Base-by-base conservation (phyloP, 75 land plant species). In the Pinus albicaulis region DNA sequence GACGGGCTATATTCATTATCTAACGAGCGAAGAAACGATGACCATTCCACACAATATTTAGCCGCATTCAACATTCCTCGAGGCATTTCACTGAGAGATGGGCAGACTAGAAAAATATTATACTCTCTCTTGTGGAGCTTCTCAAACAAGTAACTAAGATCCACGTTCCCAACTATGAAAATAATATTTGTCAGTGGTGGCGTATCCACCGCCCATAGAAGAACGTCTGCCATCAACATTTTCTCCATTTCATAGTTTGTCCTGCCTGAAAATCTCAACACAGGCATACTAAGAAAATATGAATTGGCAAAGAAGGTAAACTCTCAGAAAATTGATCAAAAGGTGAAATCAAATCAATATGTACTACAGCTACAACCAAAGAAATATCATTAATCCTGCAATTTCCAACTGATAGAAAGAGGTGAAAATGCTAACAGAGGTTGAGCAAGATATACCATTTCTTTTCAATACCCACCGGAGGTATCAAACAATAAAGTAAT, bases 171-270 rank as follows among this genome's bases (percentile, higher is more conserved):
- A 17, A 34, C 48, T 5, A 65, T 17, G 48, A 34, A 65, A 19
- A 65, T 65, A 20, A 65, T 65, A 65, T 65, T 34, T 28, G 34
- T 44, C 19, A 48, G 69, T 36, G 69, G 44, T 5, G 69, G 48
- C 69, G 36, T 38, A 65, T 65, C 48, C 69, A 65, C 36, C 31
- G 69, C 69, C 69, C 69, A 65, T 44, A 65, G 26, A 14, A 65
- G 69, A 34, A 65, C 15, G 15, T 65, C 69, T 14, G 69, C 69
- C 69, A 65, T 65, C 6, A 65, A 4, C 36, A 65, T 65, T 65
- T 65, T 65, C 69, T 65, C 69, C 31, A 34, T 65, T 65, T 65
- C 69, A 65, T 34, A 12, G 7, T 1, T 65, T 15, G 48, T 44
- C 48, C 15, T 34, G 36, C 69, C 69, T 44, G 48, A 1, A 5